phyloP scores from a whole-genome alignment of 2,329 filamentous ascomycete genomes.

The Fusarium camptoceras region DNA sequence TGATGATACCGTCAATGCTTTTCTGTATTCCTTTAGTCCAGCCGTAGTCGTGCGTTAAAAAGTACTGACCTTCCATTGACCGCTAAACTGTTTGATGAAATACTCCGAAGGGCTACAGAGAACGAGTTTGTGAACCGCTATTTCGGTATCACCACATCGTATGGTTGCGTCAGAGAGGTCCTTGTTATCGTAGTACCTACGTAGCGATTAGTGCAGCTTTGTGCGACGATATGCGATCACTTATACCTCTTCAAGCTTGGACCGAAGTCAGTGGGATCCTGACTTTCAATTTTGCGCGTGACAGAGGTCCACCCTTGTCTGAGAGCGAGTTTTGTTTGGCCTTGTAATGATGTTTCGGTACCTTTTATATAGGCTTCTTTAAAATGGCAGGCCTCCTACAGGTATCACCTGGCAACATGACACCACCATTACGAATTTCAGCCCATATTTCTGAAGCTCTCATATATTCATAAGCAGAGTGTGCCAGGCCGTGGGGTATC shows the following conservation, averaged over 20 bases:
- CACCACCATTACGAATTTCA: no score
- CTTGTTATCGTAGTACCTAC: background rate
- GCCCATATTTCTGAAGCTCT: no score
- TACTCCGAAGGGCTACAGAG: background rate
- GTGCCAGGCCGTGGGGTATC: no score
- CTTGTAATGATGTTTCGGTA: no score
- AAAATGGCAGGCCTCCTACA: no score
- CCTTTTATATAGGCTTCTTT: no score
- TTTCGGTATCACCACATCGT: background rate
- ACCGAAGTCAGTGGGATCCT: background rate
- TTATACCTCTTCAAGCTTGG: background rate
- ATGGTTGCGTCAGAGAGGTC: slow-evolving; percentile 3
- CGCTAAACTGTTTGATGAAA: background rate
- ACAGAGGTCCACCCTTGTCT: no score
- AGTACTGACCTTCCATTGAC: background rate
- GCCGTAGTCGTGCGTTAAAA: no score
- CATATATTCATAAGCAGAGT: no score
- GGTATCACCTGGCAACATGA: no score
- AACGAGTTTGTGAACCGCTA: slow-evolving; percentile 3
- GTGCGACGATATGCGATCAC: fast-evolving
- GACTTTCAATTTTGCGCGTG: no score
- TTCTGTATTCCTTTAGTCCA: background rate
- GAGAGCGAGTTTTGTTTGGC: no score
- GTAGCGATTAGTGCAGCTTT: fast-evolving
- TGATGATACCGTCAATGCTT: fast-evolving